phyloP scores from a whole-genome alignment of 139 green algal species.

The Eudorina sp. region DNA sequence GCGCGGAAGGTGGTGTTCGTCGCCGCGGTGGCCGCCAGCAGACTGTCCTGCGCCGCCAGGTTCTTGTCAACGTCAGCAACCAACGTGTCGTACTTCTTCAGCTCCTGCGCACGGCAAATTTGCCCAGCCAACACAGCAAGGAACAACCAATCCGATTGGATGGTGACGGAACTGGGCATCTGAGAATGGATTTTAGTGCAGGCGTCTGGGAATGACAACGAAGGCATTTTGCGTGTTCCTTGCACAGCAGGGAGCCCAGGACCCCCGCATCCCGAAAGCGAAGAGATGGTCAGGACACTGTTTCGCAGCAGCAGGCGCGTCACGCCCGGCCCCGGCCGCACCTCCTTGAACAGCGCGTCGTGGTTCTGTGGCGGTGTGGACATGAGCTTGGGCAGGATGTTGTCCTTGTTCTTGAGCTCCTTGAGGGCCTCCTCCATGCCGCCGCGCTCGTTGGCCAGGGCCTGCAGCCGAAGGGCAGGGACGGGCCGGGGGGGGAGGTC shows the following conservation, averaged over 20 bases:
- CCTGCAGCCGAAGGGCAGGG: not conserved
- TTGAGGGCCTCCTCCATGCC: conserved; percentile 91
- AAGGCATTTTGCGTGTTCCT: too few species aligned
- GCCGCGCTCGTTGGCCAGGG: conserved; percentile 59
- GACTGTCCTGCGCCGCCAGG: conserved; percentile 67
- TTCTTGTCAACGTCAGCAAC: conserved; percentile 76
- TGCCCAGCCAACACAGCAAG: too few species aligned
- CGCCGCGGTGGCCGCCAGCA: conserved; percentile 69
- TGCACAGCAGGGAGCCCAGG: too few species aligned
- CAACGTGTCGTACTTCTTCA: conserved; percentile 91
- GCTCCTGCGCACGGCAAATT: too few species aligned
- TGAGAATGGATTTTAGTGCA: too few species aligned
- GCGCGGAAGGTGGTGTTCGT: conserved; percentile 60
- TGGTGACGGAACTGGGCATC: too few species aligned
- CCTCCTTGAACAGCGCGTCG: conserved; percentile 59
- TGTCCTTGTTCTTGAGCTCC: conserved; percentile 89
- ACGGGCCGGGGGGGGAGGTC: not conserved
- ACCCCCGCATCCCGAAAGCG: too few species aligned
- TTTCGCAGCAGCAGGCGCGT: too few species aligned
- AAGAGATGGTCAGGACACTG: too few species aligned
- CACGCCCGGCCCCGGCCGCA: not conserved
- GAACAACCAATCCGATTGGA: too few species aligned
- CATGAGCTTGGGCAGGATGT: conserved; percentile 94
- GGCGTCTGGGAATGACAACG: too few species aligned
- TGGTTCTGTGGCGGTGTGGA: conserved; percentile 49